A percentile compares a stretch with the other conserved stretches of the same genome.
phyloP scores from a whole-genome alignment of 2,329 filamentous ascomycete genomes.

The Tolypocladium tropicale region DNA sequence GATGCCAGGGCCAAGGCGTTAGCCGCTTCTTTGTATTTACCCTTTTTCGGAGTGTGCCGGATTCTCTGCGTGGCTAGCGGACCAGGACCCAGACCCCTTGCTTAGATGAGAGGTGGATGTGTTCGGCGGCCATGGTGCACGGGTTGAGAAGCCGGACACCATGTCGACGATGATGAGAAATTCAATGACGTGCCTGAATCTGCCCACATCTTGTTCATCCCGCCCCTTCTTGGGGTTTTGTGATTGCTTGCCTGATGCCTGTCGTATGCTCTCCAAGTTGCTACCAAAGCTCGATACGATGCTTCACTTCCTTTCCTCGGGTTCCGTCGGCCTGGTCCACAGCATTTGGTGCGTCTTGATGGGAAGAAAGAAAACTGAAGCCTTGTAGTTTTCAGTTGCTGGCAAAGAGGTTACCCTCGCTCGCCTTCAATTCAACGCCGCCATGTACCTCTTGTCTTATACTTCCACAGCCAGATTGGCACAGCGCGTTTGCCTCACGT shows the following conservation, averaged over 20 bases:
- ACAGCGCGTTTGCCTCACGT: no score
- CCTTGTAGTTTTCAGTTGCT: no score
- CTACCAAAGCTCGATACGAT: no score
- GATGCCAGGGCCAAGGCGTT: not conserved
- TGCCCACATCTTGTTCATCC: not conserved
- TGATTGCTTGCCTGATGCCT: not conserved
- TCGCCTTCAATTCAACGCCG: no score
- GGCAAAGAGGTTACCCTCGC: not conserved
- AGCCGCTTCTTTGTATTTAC: not conserved
- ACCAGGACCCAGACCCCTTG: not conserved
- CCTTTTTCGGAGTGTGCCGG: not conserved
- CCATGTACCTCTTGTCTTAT: no score
- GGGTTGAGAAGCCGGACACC: not conserved
- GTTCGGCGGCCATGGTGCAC: not conserved
- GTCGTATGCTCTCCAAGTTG: not conserved
- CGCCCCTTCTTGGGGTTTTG: not conserved
- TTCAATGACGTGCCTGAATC: slow-evolving; percentile 1
- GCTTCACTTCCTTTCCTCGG: no score
- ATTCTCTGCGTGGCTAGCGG: not conserved
- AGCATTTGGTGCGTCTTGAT: not conserved
- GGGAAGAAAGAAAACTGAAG: no score
- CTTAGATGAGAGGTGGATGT: not conserved
- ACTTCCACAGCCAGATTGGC: no score
- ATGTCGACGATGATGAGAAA: not conserved
- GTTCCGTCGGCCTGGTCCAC: not conserved